phyloP scores from a whole-genome alignment of 2,329 filamentous ascomycete genomes.

The Alternaria longipes region DNA sequence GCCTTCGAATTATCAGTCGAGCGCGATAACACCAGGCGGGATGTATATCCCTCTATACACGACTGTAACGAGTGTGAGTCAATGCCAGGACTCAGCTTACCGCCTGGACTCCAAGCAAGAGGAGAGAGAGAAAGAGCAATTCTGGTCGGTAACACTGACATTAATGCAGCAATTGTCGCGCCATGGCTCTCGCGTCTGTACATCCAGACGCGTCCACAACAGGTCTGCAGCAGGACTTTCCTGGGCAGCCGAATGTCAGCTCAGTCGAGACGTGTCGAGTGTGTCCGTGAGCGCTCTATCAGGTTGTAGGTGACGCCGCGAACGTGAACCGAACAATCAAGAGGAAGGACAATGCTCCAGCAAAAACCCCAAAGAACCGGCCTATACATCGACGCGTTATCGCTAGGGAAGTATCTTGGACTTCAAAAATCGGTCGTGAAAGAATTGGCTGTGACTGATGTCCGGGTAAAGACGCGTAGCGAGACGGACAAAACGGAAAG shows the following conservation, averaged over 20 bases:
- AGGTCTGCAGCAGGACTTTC: not conserved
- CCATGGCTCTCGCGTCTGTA: not conserved
- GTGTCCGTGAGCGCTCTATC: not conserved
- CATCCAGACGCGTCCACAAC: not conserved
- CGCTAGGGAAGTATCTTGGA: not conserved
- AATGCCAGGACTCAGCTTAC: not conserved
- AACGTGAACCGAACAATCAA: not conserved
- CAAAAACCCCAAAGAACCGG: not conserved
- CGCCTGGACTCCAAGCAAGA: not conserved
- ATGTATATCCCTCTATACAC: not conserved
- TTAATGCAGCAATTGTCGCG: not conserved
- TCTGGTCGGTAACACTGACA: not conserved
- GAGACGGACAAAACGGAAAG: not conserved
- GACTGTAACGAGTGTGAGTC: not conserved
- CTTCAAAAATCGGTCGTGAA: not conserved
- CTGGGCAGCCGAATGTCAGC: not conserved
- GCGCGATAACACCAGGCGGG: not conserved
- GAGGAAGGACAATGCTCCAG: not conserved
- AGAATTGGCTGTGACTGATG: not conserved
- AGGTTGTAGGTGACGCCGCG: not conserved
- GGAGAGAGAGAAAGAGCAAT: not conserved
- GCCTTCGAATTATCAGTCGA: not conserved
- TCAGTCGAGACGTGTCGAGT: not conserved
- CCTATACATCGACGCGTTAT: not conserved
- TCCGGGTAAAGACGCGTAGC: conserved; percentile 20